Conservation (phyloP, 768 basidiomycete genomes). For the Pleurotus citrinopileatus region DNA sequence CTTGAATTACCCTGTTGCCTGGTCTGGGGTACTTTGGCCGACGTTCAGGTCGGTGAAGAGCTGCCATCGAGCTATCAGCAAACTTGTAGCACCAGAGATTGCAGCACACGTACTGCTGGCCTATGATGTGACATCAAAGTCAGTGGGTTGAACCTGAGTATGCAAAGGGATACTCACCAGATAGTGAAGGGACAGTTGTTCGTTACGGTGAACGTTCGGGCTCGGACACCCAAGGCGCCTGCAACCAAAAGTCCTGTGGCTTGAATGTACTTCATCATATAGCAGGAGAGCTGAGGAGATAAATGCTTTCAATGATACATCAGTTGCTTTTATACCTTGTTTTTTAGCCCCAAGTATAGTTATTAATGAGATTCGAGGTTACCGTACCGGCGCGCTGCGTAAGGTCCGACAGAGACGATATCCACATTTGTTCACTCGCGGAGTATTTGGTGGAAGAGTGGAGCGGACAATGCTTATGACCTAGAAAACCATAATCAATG, state of each 20-base stretch:
- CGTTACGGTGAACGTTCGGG: slow-evolving; percentile 34
- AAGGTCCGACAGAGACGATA: no score
- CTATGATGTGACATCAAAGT: slow-evolving; percentile 21
- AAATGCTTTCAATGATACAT: not conserved
- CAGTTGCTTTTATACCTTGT: no score
- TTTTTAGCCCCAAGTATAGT: no score
- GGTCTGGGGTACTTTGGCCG: slow-evolving; percentile 10
- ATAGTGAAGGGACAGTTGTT: slow-evolving; percentile 46
- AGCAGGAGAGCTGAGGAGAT: no score
- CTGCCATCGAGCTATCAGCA: no score
- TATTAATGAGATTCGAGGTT: not conserved
- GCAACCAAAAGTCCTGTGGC: slow-evolving; percentile 24
- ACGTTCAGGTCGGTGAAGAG: slow-evolving; percentile 13
- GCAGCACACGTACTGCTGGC: slow-evolving; percentile 23
- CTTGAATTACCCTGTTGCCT: slow-evolving; percentile 17
- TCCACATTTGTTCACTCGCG: no score
- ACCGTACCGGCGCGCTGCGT: not conserved
- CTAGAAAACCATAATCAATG: no score
- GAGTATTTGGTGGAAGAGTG: no score
- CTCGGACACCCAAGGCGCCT: slow-evolving; percentile 34
- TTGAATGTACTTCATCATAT: slow-evolving; percentile 1
- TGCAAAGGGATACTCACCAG: slow-evolving; percentile 24
- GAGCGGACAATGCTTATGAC: not conserved
- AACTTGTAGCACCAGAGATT: no score
- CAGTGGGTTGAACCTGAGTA: slow-evolving; percentile 12